Evolutionary conservation across 257 asterid genomes (phyloP).

Genomic region (Fraxinus americana): DNA sequence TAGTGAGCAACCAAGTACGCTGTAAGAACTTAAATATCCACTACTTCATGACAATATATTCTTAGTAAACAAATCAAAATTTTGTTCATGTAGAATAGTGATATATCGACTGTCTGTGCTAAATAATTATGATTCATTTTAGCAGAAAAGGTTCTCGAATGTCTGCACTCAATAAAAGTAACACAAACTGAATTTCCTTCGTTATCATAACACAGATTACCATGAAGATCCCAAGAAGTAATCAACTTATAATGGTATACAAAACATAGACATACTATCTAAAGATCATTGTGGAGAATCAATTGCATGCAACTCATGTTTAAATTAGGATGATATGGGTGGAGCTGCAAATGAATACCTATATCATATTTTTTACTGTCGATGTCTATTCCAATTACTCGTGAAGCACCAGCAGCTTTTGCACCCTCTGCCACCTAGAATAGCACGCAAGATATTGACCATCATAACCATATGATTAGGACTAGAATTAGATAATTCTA

Average conservation of each 20-base stretch:
- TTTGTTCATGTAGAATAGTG: background rate
- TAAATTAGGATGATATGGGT: slow-evolving; percentile 3
- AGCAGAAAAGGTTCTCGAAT: background rate
- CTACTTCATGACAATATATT: background rate
- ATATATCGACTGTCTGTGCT: too few relatives aligned
- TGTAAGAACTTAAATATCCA: background rate
- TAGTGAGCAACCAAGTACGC: background rate
- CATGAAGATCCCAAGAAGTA: background rate
- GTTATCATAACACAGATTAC: background rate
- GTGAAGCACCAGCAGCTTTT: slow-evolving; percentile 96
- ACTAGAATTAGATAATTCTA: slow-evolving; percentile 20
- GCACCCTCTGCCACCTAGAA: slow-evolving; percentile 99
- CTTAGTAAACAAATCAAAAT: background rate
- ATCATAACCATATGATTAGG: background rate
- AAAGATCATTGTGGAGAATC: background rate
- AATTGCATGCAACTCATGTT: slow-evolving; percentile 5
- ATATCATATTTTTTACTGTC: slow-evolving; percentile 76
- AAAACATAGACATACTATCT: background rate
- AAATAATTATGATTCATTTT: background rate
- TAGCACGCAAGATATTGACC: slow-evolving; percentile 19
- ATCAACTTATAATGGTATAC: background rate
- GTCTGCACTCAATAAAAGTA: background rate
- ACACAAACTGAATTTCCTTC: background rate
- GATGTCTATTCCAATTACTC: slow-evolving; percentile 92
- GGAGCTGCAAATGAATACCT: slow-evolving; percentile 41